phyloP scores from a whole-genome alignment of 176 grass and related monocot genomes.

The Pontederia crassipes region DNA sequence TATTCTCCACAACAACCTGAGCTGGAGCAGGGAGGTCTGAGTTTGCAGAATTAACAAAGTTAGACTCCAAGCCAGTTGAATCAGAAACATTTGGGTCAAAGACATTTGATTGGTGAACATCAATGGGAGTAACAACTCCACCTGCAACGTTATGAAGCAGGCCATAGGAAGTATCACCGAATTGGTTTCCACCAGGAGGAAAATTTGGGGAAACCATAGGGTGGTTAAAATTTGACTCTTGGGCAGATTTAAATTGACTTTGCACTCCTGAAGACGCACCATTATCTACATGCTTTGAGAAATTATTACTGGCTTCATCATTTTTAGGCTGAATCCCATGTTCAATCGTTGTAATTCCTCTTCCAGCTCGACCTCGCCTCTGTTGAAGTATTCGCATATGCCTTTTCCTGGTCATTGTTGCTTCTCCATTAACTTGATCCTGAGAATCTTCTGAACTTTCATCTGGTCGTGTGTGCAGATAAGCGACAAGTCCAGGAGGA shows the following conservation, averaged over 20 bases:
- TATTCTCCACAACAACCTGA: slow-evolving; percentile 94
- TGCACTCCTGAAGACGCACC: slow-evolving; percentile 34
- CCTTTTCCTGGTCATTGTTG: slow-evolving; percentile 69
- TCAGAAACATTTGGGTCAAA: slow-evolving; percentile 37
- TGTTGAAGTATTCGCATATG: slow-evolving; percentile 76
- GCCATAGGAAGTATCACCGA: slow-evolving; percentile 38
- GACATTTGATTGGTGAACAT: slow-evolving; percentile 33
- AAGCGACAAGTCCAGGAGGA: slow-evolving; percentile 99
- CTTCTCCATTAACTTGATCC: slow-evolving; percentile 64
- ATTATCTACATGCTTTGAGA: slow-evolving; percentile 23
- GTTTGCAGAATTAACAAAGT: slow-evolving; percentile 48
- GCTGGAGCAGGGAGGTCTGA: slow-evolving; percentile 79
- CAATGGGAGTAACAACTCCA: slow-evolving; percentile 24
- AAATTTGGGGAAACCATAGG: slow-evolving; percentile 25
- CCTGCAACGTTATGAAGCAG: slow-evolving; percentile 28
- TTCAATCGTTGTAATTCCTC: slow-evolving; percentile 45
- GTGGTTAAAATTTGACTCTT: slow-evolving; percentile 32
- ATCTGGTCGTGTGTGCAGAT: slow-evolving; percentile 84
- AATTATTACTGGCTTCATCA: slow-evolving; percentile 40
- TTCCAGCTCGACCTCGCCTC: slow-evolving; percentile 44
- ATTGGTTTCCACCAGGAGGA: slow-evolving; percentile 31
- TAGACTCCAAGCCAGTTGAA: slow-evolving; percentile 39
- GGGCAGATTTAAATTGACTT: slow-evolving; percentile 35
- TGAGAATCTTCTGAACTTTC: slow-evolving; percentile 59
- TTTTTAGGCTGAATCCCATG: slow-evolving; percentile 31